Evolutionary conservation across 129 eudicot species (phyloP).

Genomic region (Heracleum sosnowskyi): DNA sequence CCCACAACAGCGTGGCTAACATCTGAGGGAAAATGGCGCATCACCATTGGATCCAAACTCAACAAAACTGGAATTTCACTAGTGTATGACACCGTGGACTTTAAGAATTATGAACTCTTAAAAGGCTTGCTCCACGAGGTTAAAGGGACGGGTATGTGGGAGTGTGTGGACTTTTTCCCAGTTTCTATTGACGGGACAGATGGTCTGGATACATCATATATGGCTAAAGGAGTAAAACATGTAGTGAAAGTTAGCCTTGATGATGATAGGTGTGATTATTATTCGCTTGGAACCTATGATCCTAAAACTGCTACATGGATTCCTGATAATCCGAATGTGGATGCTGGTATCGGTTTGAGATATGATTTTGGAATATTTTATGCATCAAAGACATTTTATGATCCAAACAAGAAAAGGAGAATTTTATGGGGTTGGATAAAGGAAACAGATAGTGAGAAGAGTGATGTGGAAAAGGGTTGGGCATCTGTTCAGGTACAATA

Average conservation of each 20-base stretch:
- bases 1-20: conserved; percentile 87
- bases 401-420: conserved; percentile 60
- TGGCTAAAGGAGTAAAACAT: conserved; percentile 54
- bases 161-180: conserved; percentile 81
- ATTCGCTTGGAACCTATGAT: conserved; percentile 64
- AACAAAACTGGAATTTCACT: conserved; percentile 68
- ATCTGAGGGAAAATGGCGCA: conserved; percentile 66
- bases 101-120: conserved; percentile 36
- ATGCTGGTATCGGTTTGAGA: conserved; percentile 68
- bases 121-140: conserved; percentile 54
- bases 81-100: conserved; percentile 61
- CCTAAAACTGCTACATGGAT: conserved; percentile 39
- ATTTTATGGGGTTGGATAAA: conserved; percentile 74
- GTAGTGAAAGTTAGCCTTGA: conserved; percentile 64
- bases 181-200: conserved; percentile 33
- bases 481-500: conserved; percentile 54
- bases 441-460: conserved; percentile 53
- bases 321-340: conserved; percentile 56
- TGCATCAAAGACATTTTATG: conserved; percentile 81
- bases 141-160: conserved; percentile 85
- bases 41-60: conserved; percentile 65
- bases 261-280: conserved; percentile 63
- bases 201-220: conserved; percentile 61
- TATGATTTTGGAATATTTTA: conserved; percentile 71
- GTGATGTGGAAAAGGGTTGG: conserved; percentile 73